Base-by-base conservation (phyloP, 257 asterid genomes). In the Penstemon davidsonii region DNA sequence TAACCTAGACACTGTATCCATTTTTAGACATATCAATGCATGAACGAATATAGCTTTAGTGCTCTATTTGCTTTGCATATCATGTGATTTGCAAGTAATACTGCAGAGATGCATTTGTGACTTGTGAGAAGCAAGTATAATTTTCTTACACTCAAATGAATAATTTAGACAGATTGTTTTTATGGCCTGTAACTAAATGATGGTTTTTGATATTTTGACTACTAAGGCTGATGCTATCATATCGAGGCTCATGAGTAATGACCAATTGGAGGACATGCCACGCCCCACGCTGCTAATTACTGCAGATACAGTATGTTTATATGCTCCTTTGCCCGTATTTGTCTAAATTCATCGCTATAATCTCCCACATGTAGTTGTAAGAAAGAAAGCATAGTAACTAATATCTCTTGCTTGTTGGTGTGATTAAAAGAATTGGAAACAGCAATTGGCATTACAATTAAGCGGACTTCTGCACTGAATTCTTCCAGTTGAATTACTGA, bases 171-270 rank as follows among this genome's bases (percentile, higher is more conserved):
- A 25, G 1, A 0, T 19, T 64, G 39, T 8, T 9, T 39, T 2
- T 51, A 19, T 6, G 15, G 46, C 55, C 4, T 66, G 44, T 58
- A 18, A 55, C 19, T 52, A 62, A 67, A 58, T 75, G 38, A 18
- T 74, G 36, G 45, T 46, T 75, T 45, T 67, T 52, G 33, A 25
- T 25, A 25, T 37, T 74, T 75, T 57, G 9, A 57, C 54, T 63
- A 80, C 49, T 65, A 61, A 89, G 96, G 96, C 96, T 53, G 96
- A 89, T 74, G 96, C 96, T 75, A 83, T 92, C 38, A 57, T 87
- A 60, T 75, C 60, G 59, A 83, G 73, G 82, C 86, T 88, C 69
- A 53, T 76, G 73, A 64, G 64, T 68, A 39, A 69, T 46, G 72
- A 55, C 54, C 66, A 72, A 40, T 54, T 85, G 81, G 67, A 73